Base-by-base conservation (phyloP, 2,329 filamentous ascomycete species). In the Diplodia corticola region DNA sequence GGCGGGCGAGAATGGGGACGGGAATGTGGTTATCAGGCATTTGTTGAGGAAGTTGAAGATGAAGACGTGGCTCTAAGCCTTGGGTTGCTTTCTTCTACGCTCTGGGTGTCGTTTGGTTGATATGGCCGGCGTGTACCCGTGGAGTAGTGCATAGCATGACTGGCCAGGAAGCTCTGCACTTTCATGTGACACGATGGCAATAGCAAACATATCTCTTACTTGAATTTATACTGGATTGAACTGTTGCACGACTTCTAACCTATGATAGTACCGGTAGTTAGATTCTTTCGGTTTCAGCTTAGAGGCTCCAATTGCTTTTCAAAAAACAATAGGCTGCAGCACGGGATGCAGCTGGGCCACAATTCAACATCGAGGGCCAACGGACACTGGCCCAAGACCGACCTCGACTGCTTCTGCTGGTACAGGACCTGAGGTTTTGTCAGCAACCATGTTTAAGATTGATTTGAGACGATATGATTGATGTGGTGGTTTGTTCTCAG, bases 11-110 rank as follows among this genome's bases (percentile, higher is more conserved):
- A 26, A 66, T 30, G 59, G 37, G 49, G 51, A 67, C 35, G 40
- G 63, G 24, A 69, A 69, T 50, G 63, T 69, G 12, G 67, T 69
- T 17, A 65, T 69, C 50, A 68, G 67, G 55, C 66, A 69, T 60
- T 61, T 69, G 35, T 60, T 69, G 64, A 61, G 68, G 10, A 69
- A 51, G 20, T 57, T 69, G 17, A 44, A 6, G n/a, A n/a, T 44
- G 40, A 44, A 37, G 5, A 37, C 12, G 35, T 3, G 17, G n/a
- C 17, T 1, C 17, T 44, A 10, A 37, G n/a, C 30, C 30, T 33
- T 10, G 10, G 9, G 30, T 10, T 33, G 12, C 12, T 2, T 33
- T 1, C 30, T 33, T 33, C 12, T 6, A 10, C 30, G 6, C 4
- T 3, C 12, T 10, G 12, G 10, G 30, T 9, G 3, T 10, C 1